phyloP scores from a whole-genome alignment of 306 rosid species.

The Arachis hypogaea region DNA sequence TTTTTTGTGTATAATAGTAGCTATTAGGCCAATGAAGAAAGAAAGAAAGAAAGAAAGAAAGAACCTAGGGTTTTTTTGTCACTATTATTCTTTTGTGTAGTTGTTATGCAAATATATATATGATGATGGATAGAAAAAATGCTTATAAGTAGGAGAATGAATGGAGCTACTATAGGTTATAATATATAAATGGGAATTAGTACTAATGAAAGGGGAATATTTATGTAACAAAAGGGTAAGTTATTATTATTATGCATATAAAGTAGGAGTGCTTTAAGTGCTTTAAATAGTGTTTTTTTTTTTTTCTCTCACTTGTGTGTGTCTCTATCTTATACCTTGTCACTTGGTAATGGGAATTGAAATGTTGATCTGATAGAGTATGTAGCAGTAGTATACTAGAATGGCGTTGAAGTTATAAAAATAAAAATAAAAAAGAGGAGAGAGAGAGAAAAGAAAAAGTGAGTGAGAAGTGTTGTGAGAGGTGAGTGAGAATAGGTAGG shows the following conservation, averaged over 20 bases:
- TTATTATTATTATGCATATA: conserved; percentile 5
- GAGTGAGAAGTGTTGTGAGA: conserved; percentile 17
- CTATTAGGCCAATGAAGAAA: background rate
- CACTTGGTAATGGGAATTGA: conserved; percentile 37
- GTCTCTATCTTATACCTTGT: conserved; percentile 13
- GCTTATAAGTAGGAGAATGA: conserved; percentile 14
- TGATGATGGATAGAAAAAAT: background rate
- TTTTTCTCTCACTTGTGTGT: conserved; percentile 1
- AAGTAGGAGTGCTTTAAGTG: conserved; percentile 36
- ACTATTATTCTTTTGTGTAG: background rate
- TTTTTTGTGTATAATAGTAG: conserved; percentile 12
- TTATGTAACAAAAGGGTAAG: too few relatives aligned
- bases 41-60: background rate
- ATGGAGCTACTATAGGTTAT: background rate
- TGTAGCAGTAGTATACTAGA: background rate
- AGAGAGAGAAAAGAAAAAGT: conserved; percentile 19
- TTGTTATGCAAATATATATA: background rate
- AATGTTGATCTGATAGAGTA: conserved; percentile 12
- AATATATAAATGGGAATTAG: background rate
- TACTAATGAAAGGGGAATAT: conserved; percentile 21
- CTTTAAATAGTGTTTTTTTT: conserved; percentile 9
- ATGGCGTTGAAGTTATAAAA: conserved; percentile 38
- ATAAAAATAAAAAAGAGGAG: conserved; percentile 20
- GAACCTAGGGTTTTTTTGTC: conserved; percentile 22
- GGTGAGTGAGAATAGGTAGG: background rate